Conservation (phyloP, 192 early-diverging fungal genomes). For the Polychytrium aggregatum region DNA sequence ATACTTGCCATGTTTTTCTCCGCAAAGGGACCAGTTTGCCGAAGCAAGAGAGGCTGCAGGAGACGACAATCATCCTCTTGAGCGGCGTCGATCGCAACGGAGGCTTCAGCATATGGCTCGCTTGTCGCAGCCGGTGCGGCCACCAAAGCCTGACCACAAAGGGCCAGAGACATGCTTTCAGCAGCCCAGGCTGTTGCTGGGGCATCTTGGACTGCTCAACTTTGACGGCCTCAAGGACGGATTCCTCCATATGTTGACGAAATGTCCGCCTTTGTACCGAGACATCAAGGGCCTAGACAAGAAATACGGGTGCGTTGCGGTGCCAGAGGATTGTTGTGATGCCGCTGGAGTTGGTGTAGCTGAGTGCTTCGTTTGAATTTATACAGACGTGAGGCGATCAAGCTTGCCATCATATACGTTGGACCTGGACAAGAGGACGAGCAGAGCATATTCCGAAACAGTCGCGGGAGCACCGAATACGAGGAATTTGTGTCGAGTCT, state of each 20-base stretch:
- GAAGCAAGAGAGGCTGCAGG: too few species aligned
- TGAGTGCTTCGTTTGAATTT: neutral
- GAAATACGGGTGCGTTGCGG: conserved; percentile 51
- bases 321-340: neutral
- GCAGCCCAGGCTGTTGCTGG: conserved; percentile 56
- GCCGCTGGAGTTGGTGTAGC: too few species aligned
- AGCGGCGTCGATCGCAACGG: too few species aligned
- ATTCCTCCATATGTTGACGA: conserved; percentile 54
- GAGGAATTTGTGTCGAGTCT: conserved; percentile 76
- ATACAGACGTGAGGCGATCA: conserved; percentile 70
- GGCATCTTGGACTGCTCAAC: conserved; percentile 61
- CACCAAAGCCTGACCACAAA: too few species aligned
- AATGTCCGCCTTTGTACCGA: conserved; percentile 48
- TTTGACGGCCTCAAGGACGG: conserved; percentile 65
- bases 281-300: conserved; percentile 72
- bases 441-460: conserved; percentile 70
- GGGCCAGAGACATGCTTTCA: too few species aligned
- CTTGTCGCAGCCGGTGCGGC: too few species aligned
- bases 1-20: too few species aligned
- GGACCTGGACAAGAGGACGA: conserved; percentile 86
- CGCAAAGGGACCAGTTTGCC: too few species aligned
- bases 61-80: too few species aligned
- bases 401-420: conserved; percentile 87
- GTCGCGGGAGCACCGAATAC: conserved; percentile 58
- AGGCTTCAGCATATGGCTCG: too few species aligned